A percentile compares a stretch with the other conserved stretches of the same genome.
Conservation (phyloP, 805 yeast species). For the Millerago galiae region DNA sequence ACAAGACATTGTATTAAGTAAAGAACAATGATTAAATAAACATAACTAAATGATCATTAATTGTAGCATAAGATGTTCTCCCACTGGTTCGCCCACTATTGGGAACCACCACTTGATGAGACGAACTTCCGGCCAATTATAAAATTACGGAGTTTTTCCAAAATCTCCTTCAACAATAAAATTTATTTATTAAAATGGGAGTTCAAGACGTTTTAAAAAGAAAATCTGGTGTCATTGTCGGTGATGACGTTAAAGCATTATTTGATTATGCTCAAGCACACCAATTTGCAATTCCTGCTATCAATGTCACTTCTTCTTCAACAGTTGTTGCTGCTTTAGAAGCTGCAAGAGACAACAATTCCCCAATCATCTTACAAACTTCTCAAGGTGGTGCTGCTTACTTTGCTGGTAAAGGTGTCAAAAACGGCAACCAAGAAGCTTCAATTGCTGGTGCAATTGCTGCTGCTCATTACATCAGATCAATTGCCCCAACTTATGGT, state of each 20-base stretch:
- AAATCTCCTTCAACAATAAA: not conserved
- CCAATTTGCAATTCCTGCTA: constrained; percentile 96
- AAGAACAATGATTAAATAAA: too few species aligned
- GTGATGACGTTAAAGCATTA: constrained; percentile 82
- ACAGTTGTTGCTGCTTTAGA: constrained; percentile 95
- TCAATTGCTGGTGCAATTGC: constrained; percentile 93
- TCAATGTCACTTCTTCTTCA: constrained; percentile 96
- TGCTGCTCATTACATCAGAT: constrained; percentile 95
- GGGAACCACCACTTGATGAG: constrained; percentile 3
- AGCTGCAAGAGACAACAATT: constrained; percentile 90
- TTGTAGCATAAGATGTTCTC: not conserved
- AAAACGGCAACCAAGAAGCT: constrained; percentile 88
- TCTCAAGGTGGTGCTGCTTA: constrained; percentile 99
- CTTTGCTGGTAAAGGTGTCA: constrained; percentile 99
- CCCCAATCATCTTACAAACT: constrained; percentile 95
- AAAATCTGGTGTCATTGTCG: constrained; percentile 97
- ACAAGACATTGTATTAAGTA: too few species aligned
- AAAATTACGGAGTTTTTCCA: not conserved
- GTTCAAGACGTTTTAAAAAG: constrained; percentile 72
- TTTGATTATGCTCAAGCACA: constrained; percentile 91
- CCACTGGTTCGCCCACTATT: not conserved
- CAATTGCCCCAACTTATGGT: constrained; percentile 94
- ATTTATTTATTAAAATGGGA: constrained; percentile 37
- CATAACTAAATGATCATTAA: too few species aligned
- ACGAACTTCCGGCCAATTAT: not conserved